Conservation (phyloP, 2,329 filamentous ascomycete genomes). For the Dactylella cylindrospora region DNA sequence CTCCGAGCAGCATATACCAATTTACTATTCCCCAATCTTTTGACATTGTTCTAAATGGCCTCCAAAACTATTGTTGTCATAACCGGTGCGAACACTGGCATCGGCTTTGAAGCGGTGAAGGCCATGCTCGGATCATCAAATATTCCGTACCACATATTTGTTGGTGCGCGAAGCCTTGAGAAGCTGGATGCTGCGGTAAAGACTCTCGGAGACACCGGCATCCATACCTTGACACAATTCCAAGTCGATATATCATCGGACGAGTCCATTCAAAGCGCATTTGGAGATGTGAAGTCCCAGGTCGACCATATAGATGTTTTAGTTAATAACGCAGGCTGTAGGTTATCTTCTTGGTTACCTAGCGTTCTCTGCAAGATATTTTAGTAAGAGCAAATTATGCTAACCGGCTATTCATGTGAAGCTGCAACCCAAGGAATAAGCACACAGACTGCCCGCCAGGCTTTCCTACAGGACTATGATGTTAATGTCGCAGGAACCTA, state of each 20-base stretch:
- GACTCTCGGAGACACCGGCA: constrained; percentile 49
- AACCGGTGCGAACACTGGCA: constrained; percentile 64
- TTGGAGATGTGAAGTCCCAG: constrained; percentile 48
- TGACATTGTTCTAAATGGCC: constrained; percentile 16
- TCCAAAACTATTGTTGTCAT: constrained; percentile 57
- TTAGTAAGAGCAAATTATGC: background rate
- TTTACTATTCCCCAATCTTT: too few species aligned
- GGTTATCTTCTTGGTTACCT: too few species aligned
- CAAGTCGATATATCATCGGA: constrained; percentile 51
- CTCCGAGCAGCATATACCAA: too few species aligned
- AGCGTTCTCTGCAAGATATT: background rate
- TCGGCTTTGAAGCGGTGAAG: constrained; percentile 63
- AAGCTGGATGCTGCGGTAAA: constrained; percentile 59
- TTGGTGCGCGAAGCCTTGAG: constrained; percentile 59
- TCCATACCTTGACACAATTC: constrained; percentile 26
- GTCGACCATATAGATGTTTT: constrained; percentile 51
- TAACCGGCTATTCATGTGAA: constrained; percentile 50
- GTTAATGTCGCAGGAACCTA: constrained; percentile 58
- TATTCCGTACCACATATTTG: constrained; percentile 59
- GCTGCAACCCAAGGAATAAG: constrained; percentile 48
- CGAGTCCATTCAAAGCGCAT: constrained; percentile 50
- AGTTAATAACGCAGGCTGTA: constrained; percentile 51
- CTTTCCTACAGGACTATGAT: constrained; percentile 57
- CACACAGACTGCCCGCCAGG: constrained; percentile 52
- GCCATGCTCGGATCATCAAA: constrained; percentile 56